Base-by-base conservation (phyloP, 352 stramenopile genomes). In the Detonula confervacea region DNA sequence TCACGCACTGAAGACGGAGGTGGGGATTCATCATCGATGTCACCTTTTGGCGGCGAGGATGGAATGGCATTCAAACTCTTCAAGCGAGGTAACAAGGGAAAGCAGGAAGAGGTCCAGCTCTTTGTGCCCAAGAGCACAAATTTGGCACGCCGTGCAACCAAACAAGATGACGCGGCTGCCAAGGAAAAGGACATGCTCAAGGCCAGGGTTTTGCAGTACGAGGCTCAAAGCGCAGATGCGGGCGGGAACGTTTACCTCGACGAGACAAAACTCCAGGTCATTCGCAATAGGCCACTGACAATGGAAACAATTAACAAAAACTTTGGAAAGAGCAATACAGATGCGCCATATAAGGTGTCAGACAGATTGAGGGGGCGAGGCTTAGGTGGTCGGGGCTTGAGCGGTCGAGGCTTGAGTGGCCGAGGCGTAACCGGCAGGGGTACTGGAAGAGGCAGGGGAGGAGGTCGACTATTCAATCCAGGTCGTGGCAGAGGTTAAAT, bases 71-170 rank as follows among this genome's bases (percentile, higher is more conserved):
- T 98, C 74, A 96, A 97, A 29, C 93, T 99, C 72, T 80, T 99
- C 5, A 97, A 97, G 70, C 95, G 96, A 54, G 96, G 97, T 18
- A 98, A 97, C 87, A 98, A 98, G 87, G 97, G 97, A 72, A 98
- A 98, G 73, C 91, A 98, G 63, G 97, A 98, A 72, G 95, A 96
- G 0, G 96, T 97, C 24, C 87, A 96, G 55, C 80, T 99, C 46
- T 70, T 98, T 14, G 96, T 99, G 14, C 96, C 96, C 0, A 93
- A 95, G 52, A 92, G 92, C 29, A 98, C 96, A 20, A 98, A 96
- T 55, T 84, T 99, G 37, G 97, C 96, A 12, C 74, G 72, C 35
- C 65, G 83, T 14, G 90, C 88, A 27, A 86, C 81, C n/a, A 93
- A 89, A 67, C 75, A 92, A 84, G 90, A 93, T 74, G 88, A 92